Base-by-base conservation (phyloP, 2,329 filamentous ascomycete species). In the Geosmithia putterillii region DNA sequence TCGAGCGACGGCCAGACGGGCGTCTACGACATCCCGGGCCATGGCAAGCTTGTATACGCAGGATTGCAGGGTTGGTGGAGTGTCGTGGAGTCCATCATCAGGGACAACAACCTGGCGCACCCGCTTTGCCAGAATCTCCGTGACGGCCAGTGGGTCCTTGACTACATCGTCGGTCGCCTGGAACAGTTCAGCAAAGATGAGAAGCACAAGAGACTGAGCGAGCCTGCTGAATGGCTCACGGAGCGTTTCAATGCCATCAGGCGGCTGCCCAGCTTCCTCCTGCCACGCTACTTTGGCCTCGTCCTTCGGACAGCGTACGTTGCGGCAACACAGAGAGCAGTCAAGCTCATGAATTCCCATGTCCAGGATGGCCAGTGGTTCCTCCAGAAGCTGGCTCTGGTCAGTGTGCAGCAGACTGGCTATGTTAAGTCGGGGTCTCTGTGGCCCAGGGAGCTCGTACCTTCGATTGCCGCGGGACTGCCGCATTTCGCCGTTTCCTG, bases 1-100 rank as follows among this genome's bases (percentile, higher is more conserved):
- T 78, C 76, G 7, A 95, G 84, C 49, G 74, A 73, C 42, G 86
- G 87, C 4, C 73, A 76, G 46, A 86, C 95, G 57, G 90, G 92
- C n/a, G 81, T 81, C 8, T 98, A 96, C 63, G 76, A 81, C 42
- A 83, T 98, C 49, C 92, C 92, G 2, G 81, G 81, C 1, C 71
- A 88, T 56, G 90, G 89, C 2, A 79, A 83, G 46, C 73, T 95
- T 37, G 86, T 95, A 2, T 98, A 96, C 60, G 90, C 90, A 47
- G 92, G 92, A 47, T 72, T 98, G n/a, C 92, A 98, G 60, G 94
- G 94, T 34, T 98, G 92, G 90, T 95, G 90, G 88, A 95, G 88
- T 58, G 70, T 95, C 1, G 67, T 98, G 37, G 82, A 87, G 52
- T 73, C 84, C 45, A 83, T 98, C 48, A 85, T 96, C 52, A 76